Percentiles rank a stretch among this genome's conserved stretches.
These are phyloP conservation scores for Sclerotinia trifoliorum DNA, from an alignment of 2,329 filamentous ascomycete species.

Conservation along the genomic window DNA sequence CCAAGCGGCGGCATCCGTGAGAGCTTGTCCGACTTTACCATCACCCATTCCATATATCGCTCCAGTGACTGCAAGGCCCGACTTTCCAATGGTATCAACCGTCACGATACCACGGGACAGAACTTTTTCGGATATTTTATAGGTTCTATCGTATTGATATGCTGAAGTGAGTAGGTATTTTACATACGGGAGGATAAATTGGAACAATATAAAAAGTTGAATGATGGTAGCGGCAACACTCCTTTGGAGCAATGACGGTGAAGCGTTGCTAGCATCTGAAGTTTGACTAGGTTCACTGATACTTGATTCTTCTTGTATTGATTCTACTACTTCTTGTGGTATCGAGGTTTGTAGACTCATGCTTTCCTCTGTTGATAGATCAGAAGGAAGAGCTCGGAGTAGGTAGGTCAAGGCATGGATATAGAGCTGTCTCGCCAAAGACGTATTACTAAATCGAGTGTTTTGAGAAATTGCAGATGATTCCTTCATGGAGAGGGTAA, in stretches of 20 bases:
- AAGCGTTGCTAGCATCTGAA: constrained; percentile 31
- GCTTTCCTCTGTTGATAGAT: constrained; percentile 56
- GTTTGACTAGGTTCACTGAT: neutral
- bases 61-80: constrained; percentile 52
- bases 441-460: constrained; percentile 40
- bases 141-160: constrained; percentile 63
- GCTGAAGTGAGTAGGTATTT: constrained; percentile 52
- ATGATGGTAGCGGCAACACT: constrained; percentile 56
- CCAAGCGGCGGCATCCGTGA: constrained; percentile 59
- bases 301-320: constrained; percentile 26
- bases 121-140: constrained; percentile 61
- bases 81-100: constrained; percentile 53
- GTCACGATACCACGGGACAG: constrained; percentile 52
- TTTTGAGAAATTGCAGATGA: constrained; percentile 40
- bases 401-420: constrained; percentile 63
- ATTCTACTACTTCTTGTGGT: constrained; percentile 41
- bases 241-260: constrained; percentile 56
- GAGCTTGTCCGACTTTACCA: constrained; percentile 59
- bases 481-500: constrained; percentile 48
- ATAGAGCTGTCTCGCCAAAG: constrained; percentile 61
- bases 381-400: constrained; percentile 58
- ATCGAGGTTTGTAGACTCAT: constrained; percentile 52
- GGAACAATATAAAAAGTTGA: constrained; percentile 57
- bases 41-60: constrained; percentile 61
- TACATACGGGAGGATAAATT: constrained; percentile 61